These are phyloP conservation scores for Daldinia childiae DNA, from an alignment of 495 filamentous ascomycete genomes.

Conservation along the genomic window DNA sequence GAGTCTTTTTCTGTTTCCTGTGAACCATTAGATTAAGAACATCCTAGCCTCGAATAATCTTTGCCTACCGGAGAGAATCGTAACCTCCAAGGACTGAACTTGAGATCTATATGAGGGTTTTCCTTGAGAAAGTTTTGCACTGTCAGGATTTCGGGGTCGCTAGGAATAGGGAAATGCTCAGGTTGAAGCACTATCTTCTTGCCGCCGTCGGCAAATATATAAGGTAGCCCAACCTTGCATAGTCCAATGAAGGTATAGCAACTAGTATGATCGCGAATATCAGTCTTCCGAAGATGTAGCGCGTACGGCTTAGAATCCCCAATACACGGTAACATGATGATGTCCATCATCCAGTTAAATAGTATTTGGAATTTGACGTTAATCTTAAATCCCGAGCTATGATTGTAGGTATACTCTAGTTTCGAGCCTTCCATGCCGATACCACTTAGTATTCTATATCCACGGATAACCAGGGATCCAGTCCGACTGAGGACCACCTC, in stretches of 20 bases:
- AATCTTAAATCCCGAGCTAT: neutral
- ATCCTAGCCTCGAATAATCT: neutral
- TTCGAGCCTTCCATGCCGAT: neutral
- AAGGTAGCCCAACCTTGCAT: neutral
- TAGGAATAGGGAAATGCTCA: neutral
- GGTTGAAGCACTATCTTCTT: neutral
- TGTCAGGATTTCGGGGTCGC: neutral
- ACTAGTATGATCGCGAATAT: neutral
- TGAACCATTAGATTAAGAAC: neutral
- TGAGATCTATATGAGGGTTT: neutral
- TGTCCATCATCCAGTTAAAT: neutral
- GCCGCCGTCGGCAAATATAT: neutral
- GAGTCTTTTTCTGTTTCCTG: neutral
- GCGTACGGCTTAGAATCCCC: neutral
- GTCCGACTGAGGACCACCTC: neutral
- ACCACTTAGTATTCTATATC: neutral
- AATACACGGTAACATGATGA: neutral
- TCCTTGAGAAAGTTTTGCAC: neutral
- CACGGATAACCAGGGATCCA: neutral
- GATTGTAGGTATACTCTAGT: neutral
- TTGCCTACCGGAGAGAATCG: neutral
- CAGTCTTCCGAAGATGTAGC: neutral
- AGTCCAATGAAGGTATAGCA: neutral
- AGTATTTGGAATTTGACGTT: neutral
- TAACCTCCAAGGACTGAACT: neutral